Base-by-base conservation (phyloP, 495 filamentous ascomycete species). In the Hyaloscypha finlandica region DNA sequence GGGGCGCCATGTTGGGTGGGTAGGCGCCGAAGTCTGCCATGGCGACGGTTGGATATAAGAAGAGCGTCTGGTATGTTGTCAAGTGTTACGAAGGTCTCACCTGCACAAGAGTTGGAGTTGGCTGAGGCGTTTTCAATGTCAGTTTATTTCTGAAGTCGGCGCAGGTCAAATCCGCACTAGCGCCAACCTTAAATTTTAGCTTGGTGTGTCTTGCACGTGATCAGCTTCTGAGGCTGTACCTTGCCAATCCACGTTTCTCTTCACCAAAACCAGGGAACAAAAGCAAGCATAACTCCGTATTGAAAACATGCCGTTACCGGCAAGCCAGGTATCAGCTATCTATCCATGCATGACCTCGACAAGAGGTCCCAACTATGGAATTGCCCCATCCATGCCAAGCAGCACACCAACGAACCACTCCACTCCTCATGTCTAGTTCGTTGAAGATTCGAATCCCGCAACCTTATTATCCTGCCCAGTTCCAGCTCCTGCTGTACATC, bases 11-110 rank as follows among this genome's bases (percentile, higher is more conserved):
- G 72, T 85, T 85, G 35, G 84, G 83, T 69, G 83, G 81, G 65
- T 86, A 86, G 30, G 81, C 81, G 54, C 79, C 79, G 64, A 86
- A 84, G 68, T 84, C 79, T 56, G 84, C 77, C 84, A 88, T 86
- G 22, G 75, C 82, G 61, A 63, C 70, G 22, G 67, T 73, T 53
- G 39, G 72, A 45, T 22, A 33, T 19, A 22, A 69, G 30, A 20
- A 31, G 32, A 51, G 59, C 59, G 65, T 39, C 68, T 68, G n/a
- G 12, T 25, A 14, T 56, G 16, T 4, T 56, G 8, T 25, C n/a
- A 19, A 12, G 59, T 9, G 22, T 54, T 32, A 12, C 30, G 45
- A 20, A 35, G 4, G 2, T 3, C n/a, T 52, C 53, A 56, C 9
- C 19, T 1, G 53, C 5, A 12, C 11, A 19, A 2, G 39, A 6